These are phyloP conservation scores for Aspergillus sergii DNA, from an alignment of 2,329 filamentous ascomycete species.

Conservation along the genomic window DNA sequence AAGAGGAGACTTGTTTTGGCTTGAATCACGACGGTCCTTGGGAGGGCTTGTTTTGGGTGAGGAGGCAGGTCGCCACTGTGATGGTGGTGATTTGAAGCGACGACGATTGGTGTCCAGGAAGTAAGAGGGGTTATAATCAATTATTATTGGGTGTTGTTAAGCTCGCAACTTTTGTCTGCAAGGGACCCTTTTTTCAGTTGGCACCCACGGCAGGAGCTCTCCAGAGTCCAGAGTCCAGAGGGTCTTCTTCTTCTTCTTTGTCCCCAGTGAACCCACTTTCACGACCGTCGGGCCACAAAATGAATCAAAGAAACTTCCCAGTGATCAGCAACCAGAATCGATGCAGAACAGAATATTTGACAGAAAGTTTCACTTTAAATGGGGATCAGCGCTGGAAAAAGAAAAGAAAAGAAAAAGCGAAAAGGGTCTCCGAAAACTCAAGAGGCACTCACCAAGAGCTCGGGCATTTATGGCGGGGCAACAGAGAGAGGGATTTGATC, in stretches of 20 bases:
- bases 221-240: not conserved
- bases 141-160: not conserved
- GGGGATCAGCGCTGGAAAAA: not conserved
- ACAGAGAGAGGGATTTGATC: not conserved
- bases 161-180: not conserved
- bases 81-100: not conserved
- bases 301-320: not conserved
- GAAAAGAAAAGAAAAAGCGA: not conserved
- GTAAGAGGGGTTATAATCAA: not conserved
- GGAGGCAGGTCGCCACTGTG: not conserved
- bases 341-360: not conserved
- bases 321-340: not conserved
- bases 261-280: not conserved
- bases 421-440: not conserved
- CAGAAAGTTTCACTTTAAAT: not conserved
- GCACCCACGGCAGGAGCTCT: not conserved
- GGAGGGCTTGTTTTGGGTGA: not conserved
- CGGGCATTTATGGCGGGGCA: constrained; percentile 4
- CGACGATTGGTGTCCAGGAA: not conserved
- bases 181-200: not conserved
- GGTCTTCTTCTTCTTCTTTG: not conserved
- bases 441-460: not conserved
- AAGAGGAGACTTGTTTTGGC: constrained; percentile 2
- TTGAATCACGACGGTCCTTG: not conserved
- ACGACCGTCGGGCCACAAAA: not conserved